phyloP scores from a whole-genome alignment of 2,329 filamentous ascomycete genomes.

The Pseudonectria buxi region DNA sequence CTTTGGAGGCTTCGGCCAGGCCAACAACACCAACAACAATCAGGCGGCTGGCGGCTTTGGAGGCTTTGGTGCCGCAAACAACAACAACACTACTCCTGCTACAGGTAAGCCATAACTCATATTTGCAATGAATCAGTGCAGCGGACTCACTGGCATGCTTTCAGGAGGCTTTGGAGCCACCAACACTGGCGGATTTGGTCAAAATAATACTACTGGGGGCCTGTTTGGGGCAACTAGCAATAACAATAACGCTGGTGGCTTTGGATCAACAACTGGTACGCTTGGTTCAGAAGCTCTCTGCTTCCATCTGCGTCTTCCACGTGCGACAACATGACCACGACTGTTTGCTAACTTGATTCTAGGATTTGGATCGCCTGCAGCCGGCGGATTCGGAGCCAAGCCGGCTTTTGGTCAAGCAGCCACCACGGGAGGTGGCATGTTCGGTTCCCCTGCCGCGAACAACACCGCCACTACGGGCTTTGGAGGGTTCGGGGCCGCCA shows the following conservation, averaged over 20 bases:
- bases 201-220: conserved; percentile 27
- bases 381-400: conserved; percentile 36
- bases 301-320: conserved; percentile 13
- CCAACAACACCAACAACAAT: conserved; percentile 38
- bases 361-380: conserved; percentile 32
- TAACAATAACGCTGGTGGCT: conserved; percentile 27
- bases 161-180: conserved; percentile 28
- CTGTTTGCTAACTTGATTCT: conserved; percentile 21
- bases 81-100: conserved; percentile 31
- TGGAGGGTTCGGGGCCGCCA: conserved; percentile 35
- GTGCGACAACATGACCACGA: conserved; percentile 6
- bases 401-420: conserved; percentile 47
- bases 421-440: conserved; percentile 37
- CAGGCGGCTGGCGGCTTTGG: conserved; percentile 45
- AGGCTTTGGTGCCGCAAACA: conserved; percentile 44
- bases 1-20: conserved; percentile 50
- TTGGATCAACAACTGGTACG: conserved; percentile 30
- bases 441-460: conserved; percentile 35
- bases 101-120: conserved; percentile 43
- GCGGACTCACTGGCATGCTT: conserved; percentile 20
- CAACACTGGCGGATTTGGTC: conserved; percentile 38
- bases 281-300: conserved; percentile 8
- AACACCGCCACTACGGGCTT: conserved; percentile 32
- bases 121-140: conserved; percentile 10
- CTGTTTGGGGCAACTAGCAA: conserved; percentile 38